These are phyloP conservation scores for Flaveria linearis DNA, from an alignment of 129 eudicot genomes.

Conservation along the genomic window DNA sequence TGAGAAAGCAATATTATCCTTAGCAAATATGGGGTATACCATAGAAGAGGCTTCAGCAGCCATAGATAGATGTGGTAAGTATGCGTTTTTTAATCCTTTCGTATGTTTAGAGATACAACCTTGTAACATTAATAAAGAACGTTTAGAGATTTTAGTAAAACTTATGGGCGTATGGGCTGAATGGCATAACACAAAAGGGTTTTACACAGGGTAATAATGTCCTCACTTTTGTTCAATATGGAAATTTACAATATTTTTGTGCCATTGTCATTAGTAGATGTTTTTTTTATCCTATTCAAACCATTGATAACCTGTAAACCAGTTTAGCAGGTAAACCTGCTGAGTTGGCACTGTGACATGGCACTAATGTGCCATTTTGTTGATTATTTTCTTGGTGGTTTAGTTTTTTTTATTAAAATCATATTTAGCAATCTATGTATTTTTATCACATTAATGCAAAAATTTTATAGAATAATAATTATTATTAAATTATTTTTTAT, in stretches of 20 bases:
- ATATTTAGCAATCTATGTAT: background rate
- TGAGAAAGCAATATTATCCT: conserved; percentile 44
- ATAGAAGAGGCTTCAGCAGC: conserved; percentile 72
- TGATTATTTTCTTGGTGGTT: background rate
- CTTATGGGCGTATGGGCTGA: conserved; percentile 1
- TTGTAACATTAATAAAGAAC: background rate
- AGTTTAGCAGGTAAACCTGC: background rate
- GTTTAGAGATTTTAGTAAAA: background rate
- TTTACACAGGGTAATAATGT: background rate
- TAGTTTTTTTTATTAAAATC: background rate
- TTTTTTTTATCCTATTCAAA: background rate
- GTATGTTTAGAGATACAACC: background rate
- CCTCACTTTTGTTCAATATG: background rate
- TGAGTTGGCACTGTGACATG: background rate
- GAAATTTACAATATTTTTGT: background rate
- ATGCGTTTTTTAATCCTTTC: background rate
- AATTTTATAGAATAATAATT: background rate
- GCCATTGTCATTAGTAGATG: background rate
- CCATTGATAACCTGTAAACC: background rate
- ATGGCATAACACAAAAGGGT: background rate
- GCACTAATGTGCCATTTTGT: background rate
- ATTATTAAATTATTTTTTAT: background rate
- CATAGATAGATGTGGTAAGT: conserved; percentile 84
- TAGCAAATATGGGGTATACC: conserved; percentile 69
- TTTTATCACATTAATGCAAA: background rate